Percentiles rank a stretch among this genome's conserved stretches.
phyloP scores from a whole-genome alignment of 2,329 filamentous ascomycete genomes.

The Xylariaceae sp. region DNA sequence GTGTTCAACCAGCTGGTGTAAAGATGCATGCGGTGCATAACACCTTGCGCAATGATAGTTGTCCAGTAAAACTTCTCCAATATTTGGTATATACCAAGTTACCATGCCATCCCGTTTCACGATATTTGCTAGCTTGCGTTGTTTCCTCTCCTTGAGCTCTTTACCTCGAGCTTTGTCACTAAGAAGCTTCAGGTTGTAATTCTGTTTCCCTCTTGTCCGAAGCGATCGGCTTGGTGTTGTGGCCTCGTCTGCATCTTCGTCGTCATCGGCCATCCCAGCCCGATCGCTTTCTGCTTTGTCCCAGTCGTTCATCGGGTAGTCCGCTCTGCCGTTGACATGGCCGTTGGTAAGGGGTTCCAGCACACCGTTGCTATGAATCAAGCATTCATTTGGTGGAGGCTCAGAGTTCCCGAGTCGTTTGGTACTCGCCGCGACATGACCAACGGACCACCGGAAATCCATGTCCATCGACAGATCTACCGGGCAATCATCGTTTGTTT shows the following conservation, averaged over 20 bases:
- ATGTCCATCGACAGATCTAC: conserved; percentile 30
- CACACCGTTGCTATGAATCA: conserved; percentile 37
- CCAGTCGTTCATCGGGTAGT: conserved; percentile 22
- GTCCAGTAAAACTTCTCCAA: conserved; percentile 45
- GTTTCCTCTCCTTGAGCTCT: conserved; percentile 44
- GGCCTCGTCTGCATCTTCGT: conserved; percentile 47
- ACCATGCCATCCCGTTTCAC: conserved; percentile 34
- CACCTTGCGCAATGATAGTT: conserved; percentile 52
- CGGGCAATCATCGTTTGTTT: conserved; percentile 20
- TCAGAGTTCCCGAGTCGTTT: conserved; percentile 35
- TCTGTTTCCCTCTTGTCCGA: conserved; percentile 47
- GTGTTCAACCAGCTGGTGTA: conserved; percentile 49
- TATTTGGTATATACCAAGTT: conserved; percentile 45
- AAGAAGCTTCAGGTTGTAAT: conserved; percentile 59
- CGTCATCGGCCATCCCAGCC: conserved; percentile 25
- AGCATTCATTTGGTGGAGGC: conserved; percentile 44
- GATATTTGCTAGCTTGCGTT: conserved; percentile 29
- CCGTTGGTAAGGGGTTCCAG: conserved; percentile 33
- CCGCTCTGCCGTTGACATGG: conserved; percentile 31
- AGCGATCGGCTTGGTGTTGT: conserved; percentile 52
- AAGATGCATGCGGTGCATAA: conserved; percentile 44
- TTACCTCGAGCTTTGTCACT: conserved; percentile 57
- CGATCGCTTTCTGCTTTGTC: conserved; percentile 22
- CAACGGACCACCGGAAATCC: conserved; percentile 32
- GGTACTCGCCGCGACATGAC: conserved; percentile 21